Evolutionary conservation across 805 yeast species (phyloP).

Genomic region (Metschnikowia gelsemii): DNA sequence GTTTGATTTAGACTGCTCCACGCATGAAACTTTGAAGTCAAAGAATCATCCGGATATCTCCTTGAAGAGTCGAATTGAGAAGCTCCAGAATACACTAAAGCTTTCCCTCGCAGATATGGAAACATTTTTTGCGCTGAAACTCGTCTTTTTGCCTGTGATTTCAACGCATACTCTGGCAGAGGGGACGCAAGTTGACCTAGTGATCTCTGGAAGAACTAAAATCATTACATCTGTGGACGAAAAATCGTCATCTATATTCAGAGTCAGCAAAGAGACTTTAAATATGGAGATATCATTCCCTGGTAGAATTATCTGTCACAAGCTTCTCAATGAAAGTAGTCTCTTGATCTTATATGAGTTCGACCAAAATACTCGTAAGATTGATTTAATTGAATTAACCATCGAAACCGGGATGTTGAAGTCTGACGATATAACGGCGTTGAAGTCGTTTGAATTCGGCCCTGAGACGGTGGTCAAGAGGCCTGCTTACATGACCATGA

Average conservation of each 20-base stretch:
- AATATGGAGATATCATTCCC: slow-evolving; percentile 4
- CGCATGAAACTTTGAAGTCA: slow-evolving; percentile 11
- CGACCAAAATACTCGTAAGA: not conserved
- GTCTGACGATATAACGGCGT: slow-evolving; percentile 10
- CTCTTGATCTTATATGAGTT: slow-evolving; percentile 11
- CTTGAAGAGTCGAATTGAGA: not conserved
- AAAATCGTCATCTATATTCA: slow-evolving; percentile 3
- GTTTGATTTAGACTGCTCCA: slow-evolving; percentile 6
- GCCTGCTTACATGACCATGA: slow-evolving; percentile 37
- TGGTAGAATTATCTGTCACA: slow-evolving; percentile 9
- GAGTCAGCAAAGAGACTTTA: not conserved
- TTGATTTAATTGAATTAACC: slow-evolving; percentile 7
- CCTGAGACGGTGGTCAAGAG: slow-evolving; percentile 13
- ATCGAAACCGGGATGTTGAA: not conserved
- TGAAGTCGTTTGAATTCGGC: slow-evolving; percentile 15
- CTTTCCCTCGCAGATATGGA: slow-evolving; percentile 28
- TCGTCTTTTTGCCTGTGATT: slow-evolving; percentile 17
- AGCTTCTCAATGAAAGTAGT: slow-evolving; percentile 8
- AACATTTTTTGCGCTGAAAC: slow-evolving; percentile 24
- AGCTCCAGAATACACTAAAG: slow-evolving; percentile 7
- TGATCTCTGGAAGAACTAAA: not conserved
- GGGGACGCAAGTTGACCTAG: slow-evolving; percentile 5
- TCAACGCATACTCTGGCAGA: slow-evolving; percentile 12
- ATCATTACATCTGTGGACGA: slow-evolving; percentile 9
- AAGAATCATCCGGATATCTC: not conserved